Percentiles rank a stretch among this genome's conserved stretches.
Evolutionary conservation across 1,284 basidiomycete genomes (phyloP).

Genomic region (Xanthoconium separans): DNA sequence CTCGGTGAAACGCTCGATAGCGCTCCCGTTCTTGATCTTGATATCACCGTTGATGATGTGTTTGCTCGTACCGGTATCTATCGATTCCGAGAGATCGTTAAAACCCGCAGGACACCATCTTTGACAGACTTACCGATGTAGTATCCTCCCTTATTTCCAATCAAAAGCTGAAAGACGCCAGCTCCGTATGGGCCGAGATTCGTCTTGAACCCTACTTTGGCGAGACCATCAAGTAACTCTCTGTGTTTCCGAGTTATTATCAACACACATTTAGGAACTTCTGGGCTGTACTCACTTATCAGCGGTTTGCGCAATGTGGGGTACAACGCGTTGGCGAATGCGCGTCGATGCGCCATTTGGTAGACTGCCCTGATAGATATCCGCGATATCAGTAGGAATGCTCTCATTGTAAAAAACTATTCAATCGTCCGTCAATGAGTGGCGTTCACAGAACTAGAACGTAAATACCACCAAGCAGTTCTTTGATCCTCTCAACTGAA

Average conservation of each 20-base stretch:
- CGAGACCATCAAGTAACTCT: conserved; percentile 42
- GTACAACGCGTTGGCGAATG: conserved; percentile 19
- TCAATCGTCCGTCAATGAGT: neutral
- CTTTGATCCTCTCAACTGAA: conserved; percentile 15
- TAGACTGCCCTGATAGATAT: conserved; percentile 17
- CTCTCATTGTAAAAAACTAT: conserved; percentile 22
- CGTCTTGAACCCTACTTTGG: conserved; percentile 44
- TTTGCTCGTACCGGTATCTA: conserved; percentile 38
- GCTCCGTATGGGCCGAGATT: conserved; percentile 38
- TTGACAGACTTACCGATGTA: conserved; percentile 35
- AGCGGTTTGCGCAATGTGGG: conserved; percentile 20
- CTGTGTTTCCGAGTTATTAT: conserved; percentile 4
- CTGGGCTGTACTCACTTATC: conserved; percentile 26
- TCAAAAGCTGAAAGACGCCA: conserved; percentile 38
- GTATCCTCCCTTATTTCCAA: conserved; percentile 40
- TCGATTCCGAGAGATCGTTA: neutral
- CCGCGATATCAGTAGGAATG: conserved; percentile 28
- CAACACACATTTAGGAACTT: neutral
- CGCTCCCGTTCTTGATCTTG: conserved; percentile 41
- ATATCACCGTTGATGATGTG: conserved; percentile 45
- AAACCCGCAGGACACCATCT: too few relatives aligned
- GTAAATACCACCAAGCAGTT: conserved; percentile 16
- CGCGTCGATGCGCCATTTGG: conserved; percentile 16
- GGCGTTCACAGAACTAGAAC: neutral
- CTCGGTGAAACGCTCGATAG: conserved; percentile 37